Base-by-base conservation (phyloP, 768 basidiomycete species). In the Pisolithus sp. region DNA sequence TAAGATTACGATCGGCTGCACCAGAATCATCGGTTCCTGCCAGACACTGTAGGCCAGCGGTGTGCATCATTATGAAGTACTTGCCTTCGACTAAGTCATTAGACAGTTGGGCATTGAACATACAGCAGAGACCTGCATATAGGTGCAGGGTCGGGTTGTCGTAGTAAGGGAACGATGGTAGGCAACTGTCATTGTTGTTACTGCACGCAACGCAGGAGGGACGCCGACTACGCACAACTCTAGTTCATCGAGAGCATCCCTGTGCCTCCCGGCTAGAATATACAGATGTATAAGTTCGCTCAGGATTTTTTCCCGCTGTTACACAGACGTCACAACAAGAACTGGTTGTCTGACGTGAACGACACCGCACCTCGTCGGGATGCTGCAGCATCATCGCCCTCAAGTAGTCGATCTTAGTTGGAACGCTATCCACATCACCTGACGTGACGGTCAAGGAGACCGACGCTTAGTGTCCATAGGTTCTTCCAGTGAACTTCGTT, bases 131-230 rank as follows among this genome's bases (percentile, higher is more conserved):
- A 2, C 89, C 93, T 3, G 93, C 91, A 55, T 94, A 93, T 15
- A 82, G 73, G 60, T 95, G 89, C 26, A 95, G 72, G 7, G 82
- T 70, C 2, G 86, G 77, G 56, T 90, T 89, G 57, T 91, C 86
- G 62, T 84, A 85, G 71, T 84, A 95, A 2, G 93, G 93, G 63
- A 88, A 86, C 2, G 89, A 86, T 1, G 91, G 89, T 5, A 95
- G 76, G 64, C 89, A 94, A 23, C 92, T 92, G 56, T 40, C 24
- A 37, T 34, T 7, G 49, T 34, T 53, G 46, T 43, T 43, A 46
- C 21, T 55, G n/a, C 56, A 43, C 42, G 18, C 38, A 4, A 20
- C 12, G 20, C 20, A 38, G 41, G 43, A 52, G 48, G 21, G 43
- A 38, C 44, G 53, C n/a, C 45, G 50, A 46, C 41, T 17, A 68